phyloP scores from a whole-genome alignment of 2,329 filamentous ascomycete species.

The Fusarium incarnatum region DNA sequence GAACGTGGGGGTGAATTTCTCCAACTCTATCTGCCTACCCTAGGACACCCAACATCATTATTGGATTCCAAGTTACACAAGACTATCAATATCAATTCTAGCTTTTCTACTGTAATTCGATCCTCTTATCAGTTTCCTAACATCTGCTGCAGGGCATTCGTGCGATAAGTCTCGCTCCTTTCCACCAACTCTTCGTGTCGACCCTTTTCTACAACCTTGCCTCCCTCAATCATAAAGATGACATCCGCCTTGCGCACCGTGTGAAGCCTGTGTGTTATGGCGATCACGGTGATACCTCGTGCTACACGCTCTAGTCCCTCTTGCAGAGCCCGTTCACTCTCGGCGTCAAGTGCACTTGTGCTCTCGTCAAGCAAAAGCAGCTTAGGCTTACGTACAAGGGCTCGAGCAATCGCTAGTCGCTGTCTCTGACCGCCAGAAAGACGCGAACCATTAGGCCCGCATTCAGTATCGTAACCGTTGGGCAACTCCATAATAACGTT shows the following conservation, averaged over 20 bases:
- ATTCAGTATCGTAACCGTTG: constrained; percentile 73
- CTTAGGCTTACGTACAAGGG: constrained; percentile 76
- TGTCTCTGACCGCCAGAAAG: constrained; percentile 85
- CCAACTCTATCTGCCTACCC: not conserved
- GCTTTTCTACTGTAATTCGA: not conserved
- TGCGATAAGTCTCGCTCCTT: constrained; percentile 63
- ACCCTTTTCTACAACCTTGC: constrained; percentile 63
- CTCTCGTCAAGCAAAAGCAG: constrained; percentile 85
- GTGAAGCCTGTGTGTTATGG: constrained; percentile 68
- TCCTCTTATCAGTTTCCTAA: constrained; percentile 37
- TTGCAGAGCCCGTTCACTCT: constrained; percentile 74
- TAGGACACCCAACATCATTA: not conserved
- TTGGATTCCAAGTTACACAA: not conserved
- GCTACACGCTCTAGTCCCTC: constrained; percentile 71
- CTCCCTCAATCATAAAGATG: constrained; percentile 68
- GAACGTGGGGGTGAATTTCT: constrained; percentile 2
- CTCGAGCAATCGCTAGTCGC: constrained; percentile 80
- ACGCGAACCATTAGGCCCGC: constrained; percentile 78
- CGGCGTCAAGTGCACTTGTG: constrained; percentile 80
- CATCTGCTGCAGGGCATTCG: constrained; percentile 65
- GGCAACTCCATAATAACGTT: constrained; percentile 73
- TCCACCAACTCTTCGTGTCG: constrained; percentile 66
- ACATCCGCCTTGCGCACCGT: constrained; percentile 68
- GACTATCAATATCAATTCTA: not conserved
- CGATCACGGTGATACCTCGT: constrained; percentile 66